Evolutionary conservation across 805 yeast genomes (phyloP), one percentile per base, ranked within the genome.

Genomic region (Teunomyces kruisii): DNA sequence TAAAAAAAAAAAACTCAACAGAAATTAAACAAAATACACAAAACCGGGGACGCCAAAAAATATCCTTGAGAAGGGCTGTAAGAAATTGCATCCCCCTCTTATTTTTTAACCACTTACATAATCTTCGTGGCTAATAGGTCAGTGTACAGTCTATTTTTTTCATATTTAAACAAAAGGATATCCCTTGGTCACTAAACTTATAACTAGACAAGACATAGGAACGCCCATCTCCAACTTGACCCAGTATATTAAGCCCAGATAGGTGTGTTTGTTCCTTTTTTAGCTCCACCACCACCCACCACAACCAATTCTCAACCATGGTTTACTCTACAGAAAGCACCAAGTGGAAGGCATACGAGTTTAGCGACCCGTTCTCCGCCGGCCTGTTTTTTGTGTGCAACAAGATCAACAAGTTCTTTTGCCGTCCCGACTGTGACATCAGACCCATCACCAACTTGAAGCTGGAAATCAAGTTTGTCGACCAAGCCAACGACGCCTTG

Each of bases 351-450:
- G 87, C 87, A 1, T 82, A 80, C 59, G 83, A 80, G 55, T 80
- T 79, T 59, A 70, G 76, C 47, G 88, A 83, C 55, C 86, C 88
- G 1, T 80, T 79, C 53, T 84, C 87, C 9, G 76, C 84, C 0
- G 78, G 77, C 33, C 65, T 79, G 19, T 84, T 84, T 52, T 64
- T 70, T 40, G 84, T 80, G 16, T 72, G 81, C 53, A 73, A 75
- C 57, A 67, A 67, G 46, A 58, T 64, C 26, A 61, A 62, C 19
- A 67, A 67, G 44, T 52, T 55, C n/a, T 75, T 78, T 41, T 84
- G 90, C 53, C 79, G 88, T 40, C 89, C 91, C 5, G 84, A 80
- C 55, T 85, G 91, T 61, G 87, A 81, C 63, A 57, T 68, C 9
- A 64, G 72, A 32, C 69, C 71, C 22, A 65, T 67, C 22, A 65